phyloP scores from a whole-genome alignment of 768 basidiomycete genomes.

The Tylopilus subfusipes region DNA sequence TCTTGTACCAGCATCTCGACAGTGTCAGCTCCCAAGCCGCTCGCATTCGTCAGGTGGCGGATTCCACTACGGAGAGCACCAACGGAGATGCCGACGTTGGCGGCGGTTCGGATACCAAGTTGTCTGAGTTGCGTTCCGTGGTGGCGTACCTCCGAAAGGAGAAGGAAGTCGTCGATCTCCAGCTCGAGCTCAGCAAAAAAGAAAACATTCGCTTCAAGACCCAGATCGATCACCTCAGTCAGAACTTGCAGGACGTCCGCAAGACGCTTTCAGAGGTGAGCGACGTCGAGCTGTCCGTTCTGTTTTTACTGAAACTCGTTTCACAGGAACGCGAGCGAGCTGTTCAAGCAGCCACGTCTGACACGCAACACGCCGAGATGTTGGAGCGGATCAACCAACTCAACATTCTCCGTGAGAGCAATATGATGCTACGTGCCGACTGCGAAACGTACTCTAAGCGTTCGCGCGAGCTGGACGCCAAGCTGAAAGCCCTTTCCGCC shows the following conservation, averaged over 20 bases:
- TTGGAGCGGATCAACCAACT: conserved; percentile 84
- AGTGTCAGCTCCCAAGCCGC: conserved; percentile 79
- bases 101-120: conserved; percentile 57
- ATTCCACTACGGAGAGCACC: conserved; percentile 41
- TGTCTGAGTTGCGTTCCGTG: conserved; percentile 72
- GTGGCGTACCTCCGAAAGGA: conserved; percentile 83
- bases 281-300: background rate
- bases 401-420: conserved; percentile 83
- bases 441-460: conserved; percentile 68
- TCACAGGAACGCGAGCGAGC: conserved; percentile 77
- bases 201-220: conserved; percentile 71
- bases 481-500: conserved; percentile 51
- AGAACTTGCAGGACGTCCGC: conserved; percentile 67
- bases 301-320: background rate
- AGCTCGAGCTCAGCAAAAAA: conserved; percentile 74
- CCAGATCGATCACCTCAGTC: conserved; percentile 71
- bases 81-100: conserved; percentile 42
- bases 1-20: conserved; percentile 82
- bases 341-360: conserved; percentile 63
- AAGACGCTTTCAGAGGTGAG: conserved; percentile 67
- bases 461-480: conserved; percentile 60
- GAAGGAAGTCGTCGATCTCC: conserved; percentile 89
- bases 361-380: conserved; percentile 79
- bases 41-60: conserved; percentile 70
- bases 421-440: conserved; percentile 77